Evolutionary conservation across 768 basidiomycete species (phyloP), one percentile per base, ranked within the genome.

Genomic region (Amanita subjunquillea): DNA sequence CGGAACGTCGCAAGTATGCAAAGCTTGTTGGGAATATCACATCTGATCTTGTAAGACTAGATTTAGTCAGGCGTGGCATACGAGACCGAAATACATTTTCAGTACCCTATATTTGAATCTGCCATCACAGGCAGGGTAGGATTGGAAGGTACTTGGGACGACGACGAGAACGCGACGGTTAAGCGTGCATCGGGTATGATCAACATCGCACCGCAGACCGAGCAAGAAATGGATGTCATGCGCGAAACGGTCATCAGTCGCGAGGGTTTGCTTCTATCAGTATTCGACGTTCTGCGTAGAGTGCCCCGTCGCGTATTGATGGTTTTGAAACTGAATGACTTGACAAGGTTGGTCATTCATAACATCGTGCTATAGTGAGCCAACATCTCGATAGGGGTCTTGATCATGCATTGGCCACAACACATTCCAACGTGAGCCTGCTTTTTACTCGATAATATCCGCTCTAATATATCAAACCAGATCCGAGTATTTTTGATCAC

Each of bases 91-190:
- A 41, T 48, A n/a, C 29, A 13, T 54, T 55, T 15, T 3, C 60
- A 94, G 87, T 98, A 96, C 63, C 89, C 92, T 7, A 78, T 96
- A 9, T 93, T 98, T 56, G 92, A 97, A 66, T 90, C 91, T 20
- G 94, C 94, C 12, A 83, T 98, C 42, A 97, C 94, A n/a, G 86
- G 84, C 4, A 79, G 92, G 39, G 82, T 88, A 15, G 82, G 80
- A 1, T 66, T 95, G 51, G 78, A 83, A 62, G 85, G 82, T 30
- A 72, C 78, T 5, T 78, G 75, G 72, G 72, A 67, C 17, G 68
- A 65, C 8, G 64, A 66, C 3, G 62, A 70, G 17, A 58, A 67
- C 15, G 62, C 62, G 23, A 58, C 67, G n/a, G 76, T 82, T 59
- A 67, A 67, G 41, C 80, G 88, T n/a, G 83, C 83, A 1, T 80